Conservation (phyloP, 2,329 filamentous ascomycete genomes). For the Apiospora arundinis region DNA sequence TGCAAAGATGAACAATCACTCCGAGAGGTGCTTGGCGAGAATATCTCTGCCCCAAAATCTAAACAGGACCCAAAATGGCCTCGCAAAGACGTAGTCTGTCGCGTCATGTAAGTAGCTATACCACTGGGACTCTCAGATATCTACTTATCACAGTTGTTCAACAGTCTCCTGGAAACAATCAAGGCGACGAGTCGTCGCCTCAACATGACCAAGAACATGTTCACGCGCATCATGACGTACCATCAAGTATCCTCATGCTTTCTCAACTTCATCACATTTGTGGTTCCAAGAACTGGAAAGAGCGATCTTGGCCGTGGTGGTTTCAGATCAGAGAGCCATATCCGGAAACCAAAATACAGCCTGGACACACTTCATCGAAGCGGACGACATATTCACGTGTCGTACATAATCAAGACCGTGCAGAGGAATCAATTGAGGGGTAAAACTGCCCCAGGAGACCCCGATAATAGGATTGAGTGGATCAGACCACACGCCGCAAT, state of each 20-base stretch:
- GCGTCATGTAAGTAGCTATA: not conserved
- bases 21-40: not conserved
- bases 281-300: not conserved
- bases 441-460: not conserved
- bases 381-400: not conserved
- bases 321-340: not conserved
- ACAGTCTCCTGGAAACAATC: not conserved
- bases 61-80: not conserved
- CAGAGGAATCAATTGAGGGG: not conserved
- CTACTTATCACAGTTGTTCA: not conserved
- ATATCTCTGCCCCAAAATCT: not conserved
- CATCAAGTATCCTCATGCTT: not conserved
- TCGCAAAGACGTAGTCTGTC: not conserved
- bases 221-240: not conserved
- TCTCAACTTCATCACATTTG: not conserved
- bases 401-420: not conserved
- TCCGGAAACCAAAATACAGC: not conserved
- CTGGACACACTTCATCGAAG: not conserved
- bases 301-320: not conserved
- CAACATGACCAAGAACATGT: not conserved
- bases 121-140: not conserved
- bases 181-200: not conserved
- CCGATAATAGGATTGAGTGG: not conserved
- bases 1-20: not conserved
- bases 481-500: not conserved